These are phyloP conservation scores for Cordyceps militaris DNA, from an alignment of 2,329 filamentous ascomycete species.

Conservation along the genomic window DNA sequence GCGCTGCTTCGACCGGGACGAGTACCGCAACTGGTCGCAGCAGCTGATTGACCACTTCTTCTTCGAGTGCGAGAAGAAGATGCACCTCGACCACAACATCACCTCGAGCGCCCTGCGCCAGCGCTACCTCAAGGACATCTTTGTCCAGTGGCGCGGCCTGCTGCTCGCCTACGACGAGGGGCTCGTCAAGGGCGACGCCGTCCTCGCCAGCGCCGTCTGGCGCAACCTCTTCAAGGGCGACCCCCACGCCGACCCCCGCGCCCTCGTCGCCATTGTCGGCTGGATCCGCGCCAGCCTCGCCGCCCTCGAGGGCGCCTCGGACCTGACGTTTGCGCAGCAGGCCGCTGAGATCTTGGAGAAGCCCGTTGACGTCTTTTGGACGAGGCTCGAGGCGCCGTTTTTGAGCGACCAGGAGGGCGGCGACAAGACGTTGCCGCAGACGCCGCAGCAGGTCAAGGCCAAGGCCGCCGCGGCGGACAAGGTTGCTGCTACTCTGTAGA, in stretches of 20 bases:
- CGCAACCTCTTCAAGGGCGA: constrained; percentile 80
- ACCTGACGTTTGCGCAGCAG: constrained; percentile 31
- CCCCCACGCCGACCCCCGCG: constrained; percentile 43
- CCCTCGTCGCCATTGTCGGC: constrained; percentile 46
- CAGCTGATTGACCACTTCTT: constrained; percentile 95
- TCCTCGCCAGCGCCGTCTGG: constrained; percentile 80
- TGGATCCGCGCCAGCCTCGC: constrained; percentile 47
- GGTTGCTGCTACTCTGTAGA: background rate
- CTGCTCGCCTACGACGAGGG: constrained; percentile 82
- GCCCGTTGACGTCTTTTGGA: constrained; percentile 38
- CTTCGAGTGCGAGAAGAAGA: constrained; percentile 76
- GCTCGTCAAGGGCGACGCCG: constrained; percentile 66
- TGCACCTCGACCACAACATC: constrained; percentile 73
- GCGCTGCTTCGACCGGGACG: constrained; percentile 65
- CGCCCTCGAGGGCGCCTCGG: constrained; percentile 43
- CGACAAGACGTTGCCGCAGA: background rate
- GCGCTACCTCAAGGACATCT: constrained; percentile 77
- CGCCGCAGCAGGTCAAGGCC: background rate
- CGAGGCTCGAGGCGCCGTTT: constrained; percentile 34
- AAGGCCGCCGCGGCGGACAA: constrained; percentile 1
- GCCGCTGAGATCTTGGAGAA: constrained; percentile 28
- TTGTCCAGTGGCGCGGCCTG: constrained; percentile 84
- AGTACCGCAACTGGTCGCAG: constrained; percentile 72
- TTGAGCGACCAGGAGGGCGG: constrained; percentile 24
- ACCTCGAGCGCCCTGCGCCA: constrained; percentile 51